Base-by-base conservation (phyloP, 2,329 filamentous ascomycete genomes). In the Balansia obtecta region DNA sequence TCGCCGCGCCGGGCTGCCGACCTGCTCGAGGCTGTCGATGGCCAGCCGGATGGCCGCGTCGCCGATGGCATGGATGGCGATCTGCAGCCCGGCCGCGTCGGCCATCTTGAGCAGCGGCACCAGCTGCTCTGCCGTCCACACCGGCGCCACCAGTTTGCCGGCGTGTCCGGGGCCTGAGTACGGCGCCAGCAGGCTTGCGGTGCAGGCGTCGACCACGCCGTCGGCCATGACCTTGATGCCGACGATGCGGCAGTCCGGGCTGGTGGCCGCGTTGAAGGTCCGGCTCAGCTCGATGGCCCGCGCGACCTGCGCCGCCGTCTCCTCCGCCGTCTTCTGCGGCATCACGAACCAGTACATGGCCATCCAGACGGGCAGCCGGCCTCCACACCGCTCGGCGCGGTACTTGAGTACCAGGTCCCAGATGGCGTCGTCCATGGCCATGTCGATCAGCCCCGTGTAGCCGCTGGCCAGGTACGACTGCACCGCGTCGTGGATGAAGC, bases 151-250 rank as follows among this genome's bases (percentile, higher is more conserved):
- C n/a, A n/a, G n/a, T n/a, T n/a, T 71, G 1, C 55, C 54, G 45
- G 70, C 66, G 2, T 67, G 63, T 13, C 67, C 63, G 2, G 64
- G 68, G 48, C 73, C 71, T 30, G 72, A 63, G 58, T 83, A 83
- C 0, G 80, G 79, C 55, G 80, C 71, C 6, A 69, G 65, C 7
- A 83, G 66, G 0, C 72, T 75, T 0, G 80, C 79, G 1, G 80
- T 83, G 62, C 79, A 83, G 0, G 75, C 76, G 55, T 83, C 80
- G 46, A 83, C 69, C 44, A 82, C 77, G 11, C 80, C 80, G 55
- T 83, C 80, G 57, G 74, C 76, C 50, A 83, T 79, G 41, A 83
- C 61, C 60, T 83, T 83, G 63, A 83, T 77, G 9, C 80, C 80
- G 0, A 75, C 72, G 16, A 83, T 65, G 9, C 74, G 74, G 50